These are phyloP conservation scores for Coemansia sp. DNA, from an alignment of 192 early-diverging fungal genomes.

Conservation along the genomic window DNA sequence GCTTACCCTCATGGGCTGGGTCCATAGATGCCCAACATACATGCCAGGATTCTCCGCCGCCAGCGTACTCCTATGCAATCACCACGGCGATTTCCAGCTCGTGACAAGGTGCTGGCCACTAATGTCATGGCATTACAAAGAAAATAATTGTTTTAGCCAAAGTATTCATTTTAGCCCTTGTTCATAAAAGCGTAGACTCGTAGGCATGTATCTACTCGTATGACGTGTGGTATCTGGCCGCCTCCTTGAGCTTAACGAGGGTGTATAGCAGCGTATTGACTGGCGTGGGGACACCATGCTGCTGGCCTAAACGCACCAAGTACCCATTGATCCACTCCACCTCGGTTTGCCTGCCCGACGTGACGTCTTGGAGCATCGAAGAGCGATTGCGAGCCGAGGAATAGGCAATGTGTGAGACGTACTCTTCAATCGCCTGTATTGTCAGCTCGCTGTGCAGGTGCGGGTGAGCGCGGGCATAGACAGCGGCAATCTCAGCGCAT, in stretches of 20 bases:
- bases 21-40: background rate
- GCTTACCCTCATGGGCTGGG: background rate
- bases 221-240: background rate
- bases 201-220: background rate
- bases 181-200: background rate
- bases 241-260: conserved; percentile 44
- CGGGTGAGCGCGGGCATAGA: conserved; percentile 39
- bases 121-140: background rate
- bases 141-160: background rate
- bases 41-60: conserved; percentile 11
- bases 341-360: conserved; percentile 46
- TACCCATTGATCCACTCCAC: conserved; percentile 62
- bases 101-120: background rate
- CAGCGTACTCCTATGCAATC: conserved; percentile 13
- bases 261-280: conserved; percentile 39
- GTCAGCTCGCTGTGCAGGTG: conserved; percentile 38
- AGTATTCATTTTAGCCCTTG: background rate
- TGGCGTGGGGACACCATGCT: conserved; percentile 49
- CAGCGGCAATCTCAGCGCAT: conserved; percentile 33
- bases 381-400: conserved; percentile 52
- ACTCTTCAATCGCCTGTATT: conserved; percentile 33
- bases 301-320: conserved; percentile 48
- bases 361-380: conserved; percentile 56
- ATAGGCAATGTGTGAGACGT: conserved; percentile 37
- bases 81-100: background rate